Evolutionary conservation across 2,329 filamentous ascomycete species (phyloP), one percentile per base, ranked within the genome.

Genomic region (Beauveria varroae): DNA sequence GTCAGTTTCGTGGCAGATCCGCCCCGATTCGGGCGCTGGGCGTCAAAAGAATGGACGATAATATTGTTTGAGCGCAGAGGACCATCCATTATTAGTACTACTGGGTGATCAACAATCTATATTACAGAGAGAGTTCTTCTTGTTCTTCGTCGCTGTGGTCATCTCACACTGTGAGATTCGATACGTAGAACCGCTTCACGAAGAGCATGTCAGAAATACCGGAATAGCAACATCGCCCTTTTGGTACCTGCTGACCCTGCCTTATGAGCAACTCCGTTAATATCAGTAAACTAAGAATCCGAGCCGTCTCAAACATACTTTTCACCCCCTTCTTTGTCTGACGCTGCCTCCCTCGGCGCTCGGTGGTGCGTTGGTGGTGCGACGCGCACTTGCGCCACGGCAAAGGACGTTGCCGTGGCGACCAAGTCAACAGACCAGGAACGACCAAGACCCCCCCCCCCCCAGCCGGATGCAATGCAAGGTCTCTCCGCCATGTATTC

Each of bases 321-420:
- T 56, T 54, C 16, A 37, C 46, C 46, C 12, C 18, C 50, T 52
- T 52, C 52, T 55, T 41, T 57, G 60, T 53, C 52, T 58, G 54
- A 62, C 40, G 22, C 54, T n/a, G 60, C 30, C 59, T 51, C 47
- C 60, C 52, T 61, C 52, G 60, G 60, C 55, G 55, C 55, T 56
- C 41, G 28, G 61, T 62, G 49, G 51, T 43, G 60, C 40, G 60
- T 60, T 50, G 59, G 60, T 62, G 60, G 60, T 57, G 62, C 28
- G 60, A 55, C 51, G 49, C 41, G n/a, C 41, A 49, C 6, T 54
- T 28, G 34, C 49, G 46, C 40, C 34, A 55, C 37, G n/a, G 28
- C 55, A 22, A 58, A 53, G 41, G 47, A 49, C 60, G 72, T 74
- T 73, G 72, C 71, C 62, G 63, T 73, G 71, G 70, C 64, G 67